phyloP scores from a whole-genome alignment of 352 stramenopile species.

The Stramenopiles sp. region DNA sequence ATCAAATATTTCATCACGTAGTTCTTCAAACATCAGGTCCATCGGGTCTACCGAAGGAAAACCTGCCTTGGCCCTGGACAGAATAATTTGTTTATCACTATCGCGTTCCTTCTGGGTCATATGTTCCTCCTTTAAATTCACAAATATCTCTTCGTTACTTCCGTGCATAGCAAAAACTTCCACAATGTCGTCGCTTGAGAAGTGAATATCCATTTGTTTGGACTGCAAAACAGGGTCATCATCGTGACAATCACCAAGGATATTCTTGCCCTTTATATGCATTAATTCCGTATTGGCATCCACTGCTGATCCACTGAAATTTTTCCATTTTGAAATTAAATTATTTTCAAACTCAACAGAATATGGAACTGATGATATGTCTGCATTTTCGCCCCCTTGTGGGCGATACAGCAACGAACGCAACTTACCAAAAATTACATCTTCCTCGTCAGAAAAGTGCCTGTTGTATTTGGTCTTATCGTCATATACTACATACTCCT shows the following conservation, averaged over 20 bases:
- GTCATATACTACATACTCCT: not conserved
- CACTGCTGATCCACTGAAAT: not conserved
- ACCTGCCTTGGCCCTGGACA: not conserved
- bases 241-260: not conserved
- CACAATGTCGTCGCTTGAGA: not conserved
- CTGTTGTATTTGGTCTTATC: not conserved
- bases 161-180: not conserved
- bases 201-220: not conserved
- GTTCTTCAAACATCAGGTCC: not conserved
- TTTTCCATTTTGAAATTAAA: not conserved
- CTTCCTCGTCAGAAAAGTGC: not conserved
- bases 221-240: not conserved
- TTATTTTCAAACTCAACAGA: not conserved
- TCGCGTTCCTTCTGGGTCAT: not conserved
- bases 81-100: not conserved
- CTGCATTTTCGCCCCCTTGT: not conserved
- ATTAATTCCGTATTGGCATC: not conserved
- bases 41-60: not conserved
- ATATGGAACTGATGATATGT: not conserved
- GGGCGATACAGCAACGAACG: not conserved
- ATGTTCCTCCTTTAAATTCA: not conserved
- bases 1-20: not conserved
- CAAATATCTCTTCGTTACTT: not conserved
- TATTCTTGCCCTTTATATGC: not conserved
- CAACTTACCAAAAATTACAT: not conserved